Percentiles rank a stretch among this genome's conserved stretches.
Evolutionary conservation across 2,329 filamentous ascomycete genomes (phyloP).

Genomic region (Colletotrichum sp.): DNA sequence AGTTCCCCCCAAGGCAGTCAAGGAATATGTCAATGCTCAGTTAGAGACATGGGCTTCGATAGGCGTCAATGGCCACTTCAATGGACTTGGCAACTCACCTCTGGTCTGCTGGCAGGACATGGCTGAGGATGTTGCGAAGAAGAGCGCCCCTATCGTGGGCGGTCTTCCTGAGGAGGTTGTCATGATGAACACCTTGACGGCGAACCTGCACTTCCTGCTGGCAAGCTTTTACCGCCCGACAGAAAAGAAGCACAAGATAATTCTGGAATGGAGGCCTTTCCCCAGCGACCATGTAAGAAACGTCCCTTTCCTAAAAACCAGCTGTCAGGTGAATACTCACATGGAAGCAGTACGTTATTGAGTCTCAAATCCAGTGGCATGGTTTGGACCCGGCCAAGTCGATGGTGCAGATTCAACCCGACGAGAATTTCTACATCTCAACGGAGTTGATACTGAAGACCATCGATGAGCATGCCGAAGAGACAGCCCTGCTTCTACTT

Average conservation of each 20-base stretch:
- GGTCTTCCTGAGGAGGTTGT: constrained; percentile 77
- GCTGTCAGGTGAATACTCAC: not conserved
- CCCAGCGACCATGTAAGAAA: constrained; percentile 76
- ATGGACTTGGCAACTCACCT: constrained; percentile 68
- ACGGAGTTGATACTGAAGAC: constrained; percentile 69
- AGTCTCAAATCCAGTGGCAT: constrained; percentile 80
- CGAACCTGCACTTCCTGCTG: constrained; percentile 82
- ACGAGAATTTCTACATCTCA: constrained; percentile 61
- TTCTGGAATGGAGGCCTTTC: constrained; percentile 90
- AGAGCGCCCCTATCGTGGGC: constrained; percentile 77
- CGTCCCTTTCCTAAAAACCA: not conserved
- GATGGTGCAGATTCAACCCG: constrained; percentile 77
- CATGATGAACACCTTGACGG: constrained; percentile 86
- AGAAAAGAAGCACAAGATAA: constrained; percentile 72
- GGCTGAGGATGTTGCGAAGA: constrained; percentile 73
- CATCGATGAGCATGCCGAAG: constrained; percentile 71
- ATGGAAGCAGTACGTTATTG: constrained; percentile 71
- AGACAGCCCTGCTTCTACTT: constrained; percentile 72
- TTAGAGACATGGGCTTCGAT: constrained; percentile 85
- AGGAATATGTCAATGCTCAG: constrained; percentile 71
- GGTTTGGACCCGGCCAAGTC: constrained; percentile 68
- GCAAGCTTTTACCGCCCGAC: constrained; percentile 82
- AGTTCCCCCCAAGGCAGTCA: constrained; percentile 72
- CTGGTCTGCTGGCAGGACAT: constrained; percentile 79
- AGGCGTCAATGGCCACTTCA: constrained; percentile 86